A percentile compares a stretch with the other conserved stretches of the same genome.
phyloP scores from a whole-genome alignment of 257 asterid species.

The Knoxia roxburghii region DNA sequence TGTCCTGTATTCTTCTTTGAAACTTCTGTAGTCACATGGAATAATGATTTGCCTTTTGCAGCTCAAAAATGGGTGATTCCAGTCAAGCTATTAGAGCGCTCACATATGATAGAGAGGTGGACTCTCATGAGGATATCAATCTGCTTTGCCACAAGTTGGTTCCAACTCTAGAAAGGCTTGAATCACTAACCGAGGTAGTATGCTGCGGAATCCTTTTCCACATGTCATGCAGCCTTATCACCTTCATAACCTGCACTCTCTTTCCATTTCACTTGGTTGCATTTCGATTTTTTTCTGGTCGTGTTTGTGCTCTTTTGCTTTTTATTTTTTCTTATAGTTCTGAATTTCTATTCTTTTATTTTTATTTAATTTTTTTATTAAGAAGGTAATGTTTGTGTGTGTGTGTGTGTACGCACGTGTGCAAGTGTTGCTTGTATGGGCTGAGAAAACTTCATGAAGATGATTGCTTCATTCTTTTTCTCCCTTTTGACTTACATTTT shows the following conservation, averaged over 20 bases:
- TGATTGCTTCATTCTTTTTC: too few species aligned
- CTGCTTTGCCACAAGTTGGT: slow-evolving; percentile 53
- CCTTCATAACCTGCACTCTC: neutral
- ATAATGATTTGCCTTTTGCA: slow-evolving; percentile 13
- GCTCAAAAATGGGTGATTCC: slow-evolving; percentile 16
- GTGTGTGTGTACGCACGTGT: too few species aligned
- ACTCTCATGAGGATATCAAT: slow-evolving; percentile 46
- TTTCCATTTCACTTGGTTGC: neutral
- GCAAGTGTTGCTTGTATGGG: too few species aligned
- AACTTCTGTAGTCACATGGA: slow-evolving; percentile 13
- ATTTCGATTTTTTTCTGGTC: neutral
- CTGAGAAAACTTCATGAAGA: too few species aligned
- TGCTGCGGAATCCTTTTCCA: neutral
- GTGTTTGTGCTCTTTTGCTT: neutral
- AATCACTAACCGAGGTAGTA: slow-evolving; percentile 83
- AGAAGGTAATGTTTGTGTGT: too few species aligned
- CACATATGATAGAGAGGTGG: slow-evolving; percentile 29
- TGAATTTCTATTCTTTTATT: neutral
- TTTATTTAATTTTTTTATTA: neutral
- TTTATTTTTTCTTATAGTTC: neutral
- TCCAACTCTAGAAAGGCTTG: slow-evolving; percentile 74
- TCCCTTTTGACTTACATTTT: too few species aligned
- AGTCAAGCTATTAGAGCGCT: slow-evolving; percentile 33
- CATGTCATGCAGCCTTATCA: neutral
- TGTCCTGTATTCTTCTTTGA: slow-evolving; percentile 1